Evolutionary conservation across 495 filamentous ascomycete genomes (phyloP), one percentile per base, ranked within the genome.

Genomic region (Daldinia loculata): DNA sequence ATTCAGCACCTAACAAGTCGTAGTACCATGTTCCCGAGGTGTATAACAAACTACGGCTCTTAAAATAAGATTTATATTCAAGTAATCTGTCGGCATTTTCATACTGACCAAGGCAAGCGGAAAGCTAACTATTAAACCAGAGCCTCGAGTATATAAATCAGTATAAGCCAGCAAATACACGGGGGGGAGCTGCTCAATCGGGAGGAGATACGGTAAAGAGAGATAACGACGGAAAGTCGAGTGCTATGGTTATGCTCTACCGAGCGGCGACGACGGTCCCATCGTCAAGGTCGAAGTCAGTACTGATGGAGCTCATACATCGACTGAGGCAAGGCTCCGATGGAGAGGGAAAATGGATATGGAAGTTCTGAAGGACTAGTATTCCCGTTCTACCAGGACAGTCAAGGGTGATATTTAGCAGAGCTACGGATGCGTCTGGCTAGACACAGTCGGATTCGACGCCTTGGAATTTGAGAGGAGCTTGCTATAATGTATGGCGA

Each of bases 291-390:
- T 88, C 34, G 86, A 88, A 56, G 76, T 87, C 24, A 84, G 80
- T 55, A 70, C 83, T 24, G 85, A 88, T 72, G 80, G 79, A 30
- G 85, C 84, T 3, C 69, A 71, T 17, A 83, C 74, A 3, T 88
- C 84, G 85, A 74, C 80, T 50, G 80, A 83, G 29, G 82, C 80
- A 32, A 71, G 76, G 57, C 74, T 85, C 32, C 64, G 74, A 74
- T 55, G 65, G 48, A 45, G 51, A 57, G 24, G 19, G 57, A 0
- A 67, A 38, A 39, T 87, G 84, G 85, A 71, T 80, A 5, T 87
- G 85, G 85, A 80, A 72, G 32, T 76, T 80, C 51, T 86, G 84
- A 83, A 66, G 32, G 38, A 52, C 62, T 9, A 58, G n/a, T 15
- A 17, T 66, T 11, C 0, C 11, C 12, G 24, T 64, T n/a, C 15